These are phyloP conservation scores for Fusarium fujikuroi DNA, from an alignment of 2,329 filamentous ascomycete species.

Conservation along the genomic window DNA sequence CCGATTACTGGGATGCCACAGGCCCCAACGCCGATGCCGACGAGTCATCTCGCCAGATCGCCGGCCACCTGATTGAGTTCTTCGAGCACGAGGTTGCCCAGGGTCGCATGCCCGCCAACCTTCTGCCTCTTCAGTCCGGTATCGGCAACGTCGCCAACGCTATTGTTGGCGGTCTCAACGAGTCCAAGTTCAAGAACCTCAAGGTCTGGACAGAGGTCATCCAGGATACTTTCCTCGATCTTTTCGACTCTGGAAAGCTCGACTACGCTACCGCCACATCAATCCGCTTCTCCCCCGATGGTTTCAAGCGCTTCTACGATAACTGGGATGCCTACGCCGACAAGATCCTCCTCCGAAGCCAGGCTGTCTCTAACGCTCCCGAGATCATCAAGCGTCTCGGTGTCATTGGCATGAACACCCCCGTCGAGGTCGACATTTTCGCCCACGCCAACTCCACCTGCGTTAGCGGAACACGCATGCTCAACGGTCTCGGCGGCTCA, in stretches of 20 bases:
- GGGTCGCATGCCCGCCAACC: conserved; percentile 78
- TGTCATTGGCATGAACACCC: conserved; percentile 95
- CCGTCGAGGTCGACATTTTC: conserved; percentile 94
- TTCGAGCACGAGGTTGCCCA: conserved; percentile 85
- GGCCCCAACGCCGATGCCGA: conserved; percentile 81
- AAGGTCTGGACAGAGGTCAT: conserved; percentile 95
- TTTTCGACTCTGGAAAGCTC: conserved; percentile 87
- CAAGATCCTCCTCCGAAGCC: conserved; percentile 87
- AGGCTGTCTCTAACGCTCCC: conserved; percentile 88
- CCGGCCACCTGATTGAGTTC: conserved; percentile 81
- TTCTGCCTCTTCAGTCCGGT: conserved; percentile 85
- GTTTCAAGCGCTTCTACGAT: conserved; percentile 91
- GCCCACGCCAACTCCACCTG: conserved; percentile 92
- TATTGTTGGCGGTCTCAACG: conserved; percentile 83
- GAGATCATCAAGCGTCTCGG: conserved; percentile 90
- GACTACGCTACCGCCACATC: conserved; percentile 92
- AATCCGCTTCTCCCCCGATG: conserved; percentile 89
- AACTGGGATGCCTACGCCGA: conserved; percentile 83
- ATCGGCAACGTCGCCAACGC: conserved; percentile 96
- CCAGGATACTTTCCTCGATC: conserved; percentile 91
- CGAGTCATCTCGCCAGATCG: conserved; percentile 76
- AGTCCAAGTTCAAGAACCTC: conserved; percentile 86
- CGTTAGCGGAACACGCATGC: conserved; percentile 88
- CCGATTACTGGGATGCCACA: conserved; percentile 81
- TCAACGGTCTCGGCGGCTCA: conserved; percentile 84